phyloP scores from a whole-genome alignment of 805 yeast genomes.

The Schwanniomyces occidentalis region DNA sequence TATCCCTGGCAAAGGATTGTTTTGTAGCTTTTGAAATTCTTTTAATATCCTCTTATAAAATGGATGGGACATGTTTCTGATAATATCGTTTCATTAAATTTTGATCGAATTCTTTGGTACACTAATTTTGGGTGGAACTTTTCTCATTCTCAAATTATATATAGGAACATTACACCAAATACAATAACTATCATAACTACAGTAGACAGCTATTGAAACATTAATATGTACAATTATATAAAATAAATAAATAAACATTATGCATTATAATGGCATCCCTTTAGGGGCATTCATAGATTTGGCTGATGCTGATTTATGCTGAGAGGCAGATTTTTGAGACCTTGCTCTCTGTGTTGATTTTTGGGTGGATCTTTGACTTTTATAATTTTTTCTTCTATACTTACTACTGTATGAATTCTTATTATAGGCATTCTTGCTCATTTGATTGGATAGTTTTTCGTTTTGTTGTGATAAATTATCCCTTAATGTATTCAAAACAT shows the following conservation, averaged over 20 bases:
- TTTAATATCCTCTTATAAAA: constrained; percentile 29
- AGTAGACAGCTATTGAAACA: no score
- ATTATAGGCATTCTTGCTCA: no score
- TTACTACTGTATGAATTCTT: background rate
- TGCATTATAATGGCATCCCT: constrained; percentile 2
- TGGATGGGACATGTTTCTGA: constrained; percentile 19
- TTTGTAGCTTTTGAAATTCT: constrained; percentile 21
- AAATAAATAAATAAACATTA: background rate
- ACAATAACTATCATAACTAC: no score
- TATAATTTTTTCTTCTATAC: constrained; percentile 1
- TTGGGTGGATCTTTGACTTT: background rate
- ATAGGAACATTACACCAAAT: no score
- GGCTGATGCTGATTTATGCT: no score
- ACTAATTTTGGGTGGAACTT: no score
- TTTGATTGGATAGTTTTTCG: background rate
- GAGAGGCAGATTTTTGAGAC: background rate
- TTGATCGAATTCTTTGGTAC: no score
- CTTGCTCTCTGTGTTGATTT: constrained; percentile 3
- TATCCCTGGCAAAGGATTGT: constrained; percentile 21
- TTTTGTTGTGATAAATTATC: constrained; percentile 1
- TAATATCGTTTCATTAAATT: no score
- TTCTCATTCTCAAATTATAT: no score
- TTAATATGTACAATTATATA: no score
- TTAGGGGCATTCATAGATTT: no score
- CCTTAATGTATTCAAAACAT: constrained; percentile 4